phyloP scores from a whole-genome alignment of 495 filamentous ascomycete species.

The Wilcoxina mikolae region DNA sequence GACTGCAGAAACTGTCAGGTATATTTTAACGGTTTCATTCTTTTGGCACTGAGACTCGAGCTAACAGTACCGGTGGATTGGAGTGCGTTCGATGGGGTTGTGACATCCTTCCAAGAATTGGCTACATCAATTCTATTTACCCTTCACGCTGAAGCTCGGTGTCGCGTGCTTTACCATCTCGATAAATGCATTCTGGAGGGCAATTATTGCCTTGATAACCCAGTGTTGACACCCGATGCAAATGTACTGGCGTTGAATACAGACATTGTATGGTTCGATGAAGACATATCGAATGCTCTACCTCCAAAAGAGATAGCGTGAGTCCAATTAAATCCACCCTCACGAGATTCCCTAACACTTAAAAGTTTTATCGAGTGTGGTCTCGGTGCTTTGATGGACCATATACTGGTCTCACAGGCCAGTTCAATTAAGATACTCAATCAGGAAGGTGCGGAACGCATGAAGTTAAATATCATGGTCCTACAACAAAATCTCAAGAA shows the following conservation, averaged over 20 bases:
- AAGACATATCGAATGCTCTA: slow-evolving; percentile 56
- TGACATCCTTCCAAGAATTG: slow-evolving; percentile 64
- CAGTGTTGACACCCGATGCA: slow-evolving; percentile 63
- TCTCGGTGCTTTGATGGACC: slow-evolving; percentile 55
- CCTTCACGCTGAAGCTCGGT: slow-evolving; percentile 74
- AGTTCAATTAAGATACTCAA: slow-evolving; percentile 56
- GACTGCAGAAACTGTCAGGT: slow-evolving; percentile 66
- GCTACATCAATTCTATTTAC: slow-evolving; percentile 62
- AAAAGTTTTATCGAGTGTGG: slow-evolving; percentile 55
- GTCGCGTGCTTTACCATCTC: slow-evolving; percentile 58
- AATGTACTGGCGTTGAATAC: slow-evolving; percentile 62
- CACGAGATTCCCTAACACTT: neutral
- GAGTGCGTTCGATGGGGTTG: slow-evolving; percentile 72
- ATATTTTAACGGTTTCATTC: slow-evolving; percentile 28
- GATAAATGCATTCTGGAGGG: slow-evolving; percentile 42
- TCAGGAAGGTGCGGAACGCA: slow-evolving; percentile 54
- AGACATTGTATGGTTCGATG: slow-evolving; percentile 69
- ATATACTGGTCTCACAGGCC: slow-evolving; percentile 50
- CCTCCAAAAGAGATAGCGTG: slow-evolving; percentile 42
- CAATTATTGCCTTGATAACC: slow-evolving; percentile 58
- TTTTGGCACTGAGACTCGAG: neutral
- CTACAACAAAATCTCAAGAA: slow-evolving; percentile 92
- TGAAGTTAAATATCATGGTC: slow-evolving; percentile 84
- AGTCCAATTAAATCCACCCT: neutral
- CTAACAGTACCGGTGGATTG: slow-evolving; percentile 25